Evolutionary conservation across 768 basidiomycete species (phyloP).

Genomic region (Naganishia vaughanmartiniae): DNA sequence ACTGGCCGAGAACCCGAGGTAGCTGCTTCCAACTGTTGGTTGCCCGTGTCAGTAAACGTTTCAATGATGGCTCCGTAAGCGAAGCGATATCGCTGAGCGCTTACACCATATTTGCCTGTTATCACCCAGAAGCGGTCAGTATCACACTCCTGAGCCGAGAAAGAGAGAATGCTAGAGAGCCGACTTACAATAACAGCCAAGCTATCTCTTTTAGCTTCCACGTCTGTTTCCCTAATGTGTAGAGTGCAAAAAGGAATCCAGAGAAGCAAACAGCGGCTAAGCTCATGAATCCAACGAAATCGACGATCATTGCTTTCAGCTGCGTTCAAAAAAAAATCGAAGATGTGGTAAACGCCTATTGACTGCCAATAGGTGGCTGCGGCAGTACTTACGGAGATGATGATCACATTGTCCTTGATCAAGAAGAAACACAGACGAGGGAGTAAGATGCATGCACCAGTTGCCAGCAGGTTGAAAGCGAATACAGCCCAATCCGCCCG

Average conservation of each 20-base stretch:
- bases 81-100: not conserved
- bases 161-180: not conserved
- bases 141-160: not conserved
- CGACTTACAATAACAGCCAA: slow-evolving; percentile 50
- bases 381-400: slow-evolving; percentile 44
- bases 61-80: not conserved
- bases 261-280: slow-evolving; percentile 38
- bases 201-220: slow-evolving; percentile 51
- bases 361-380: not conserved
- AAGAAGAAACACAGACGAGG: slow-evolving; percentile 50
- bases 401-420: slow-evolving; percentile 50
- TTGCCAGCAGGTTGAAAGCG: slow-evolving; percentile 50
- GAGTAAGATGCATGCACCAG: slow-evolving; percentile 51
- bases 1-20: slow-evolving; percentile 44
- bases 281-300: slow-evolving; percentile 49
- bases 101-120: slow-evolving; percentile 33
- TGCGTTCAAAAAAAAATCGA: slow-evolving; percentile 5
- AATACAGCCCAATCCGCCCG: slow-evolving; percentile 43
- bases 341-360: no score
- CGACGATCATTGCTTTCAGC: slow-evolving; percentile 51
- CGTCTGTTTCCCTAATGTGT: slow-evolving; percentile 48
- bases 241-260: slow-evolving; percentile 51
- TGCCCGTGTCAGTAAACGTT: not conserved
- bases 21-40: slow-evolving; percentile 31
- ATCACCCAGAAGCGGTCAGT: not conserved